Evolutionary conservation across 148 eudicot genomes (phyloP), one percentile per base, ranked within the genome.

Genomic region (Chenopodium berlandieri): DNA sequence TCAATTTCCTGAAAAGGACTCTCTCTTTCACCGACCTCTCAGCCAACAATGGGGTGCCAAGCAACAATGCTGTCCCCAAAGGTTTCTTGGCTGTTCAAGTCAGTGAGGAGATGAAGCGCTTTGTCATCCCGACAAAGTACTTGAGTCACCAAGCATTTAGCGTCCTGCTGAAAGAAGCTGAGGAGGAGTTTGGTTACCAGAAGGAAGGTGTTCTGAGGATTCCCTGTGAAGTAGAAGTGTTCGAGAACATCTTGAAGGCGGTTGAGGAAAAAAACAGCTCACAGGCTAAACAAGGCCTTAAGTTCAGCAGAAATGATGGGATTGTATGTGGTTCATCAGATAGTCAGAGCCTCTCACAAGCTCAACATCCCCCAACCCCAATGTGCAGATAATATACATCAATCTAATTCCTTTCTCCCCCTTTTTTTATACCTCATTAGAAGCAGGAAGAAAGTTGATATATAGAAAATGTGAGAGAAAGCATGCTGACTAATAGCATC

Each of bases 181-280:
- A 86, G 71, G 84, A 87, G 12, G 88, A 82, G 79, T 87, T 85
- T 25, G 88, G 84, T 31, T 87, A 83, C 62, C 85, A 87, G 75
- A 88, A 87, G 48, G 81, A 85, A 78, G 88, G 87, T 4, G 75
- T 80, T 37, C 84, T 87, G 20, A 83, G 71, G 65, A 80, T 87
- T 23, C 89, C 89, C 66, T 87, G 89, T 50, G 82, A 85, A 65
- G 84, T 87, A 3, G 75, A 58, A 44, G 84, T 80, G 10, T 87
- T 87, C 65, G 85, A 87, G 78, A 65, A 14, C 44, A 81, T 81
- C 6, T 54, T 81, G 73, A 73, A 32, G 32, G 32, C 19, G 47
- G 80, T 77, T 20, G 86, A 84, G 31, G 83, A 27, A 50, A 84
- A 77, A 20, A 71, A 65, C 9, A 47, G 46, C 50, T 32, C 73